Evolutionary conservation across 306 rosid species (phyloP), one percentile per base, ranked within the genome.

Genomic region (Pachyrhizus erosus): DNA sequence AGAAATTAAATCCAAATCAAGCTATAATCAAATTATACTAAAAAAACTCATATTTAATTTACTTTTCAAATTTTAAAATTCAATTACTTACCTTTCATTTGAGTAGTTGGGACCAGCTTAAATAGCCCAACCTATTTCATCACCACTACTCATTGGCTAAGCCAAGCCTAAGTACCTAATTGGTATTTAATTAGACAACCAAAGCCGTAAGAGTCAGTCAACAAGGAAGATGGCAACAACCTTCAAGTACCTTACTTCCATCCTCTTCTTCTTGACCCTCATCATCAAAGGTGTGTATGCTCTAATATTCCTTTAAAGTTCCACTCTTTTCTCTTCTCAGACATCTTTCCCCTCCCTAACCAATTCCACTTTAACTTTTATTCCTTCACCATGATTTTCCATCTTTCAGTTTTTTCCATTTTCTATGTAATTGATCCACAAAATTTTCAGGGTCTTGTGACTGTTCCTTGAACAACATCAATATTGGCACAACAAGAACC

Each of bases 381-480:
- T 14, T 3, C 2, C 10, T 33, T 61, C 31, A 4, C 26, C 17
- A 1, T 14, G 23, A 43, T 42, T 6, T 31, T 81, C 78, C 42
- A 9, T 2, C 13, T 17, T 1, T n/a, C n/a, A n/a, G n/a, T n/a
- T n/a, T n/a, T n/a, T n/a, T n/a, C n/a, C n/a, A n/a, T n/a, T 20
- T 12, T 23, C 2, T 0, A 3, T 0, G 1, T 18, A 8, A 18
- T 27, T 27, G 14, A 9, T 39, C 13, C 27, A 12, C 54, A 17
- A 65, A 69, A 18, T 21, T 68, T 76, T 77, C 88, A 92, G 94
- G 94, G 31, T 68, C 8, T 0, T 70, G 87, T 27, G 60, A 15
- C 9, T 92, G 94, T 71, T 74, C 83, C 15, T 52, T 76, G 83
- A 84, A 88, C 76, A 58, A 87, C 85, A 84, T 88, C 49, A 84